These are phyloP conservation scores for Didymella pinodella DNA, from an alignment of 2,329 filamentous ascomycete genomes.

Conservation along the genomic window DNA sequence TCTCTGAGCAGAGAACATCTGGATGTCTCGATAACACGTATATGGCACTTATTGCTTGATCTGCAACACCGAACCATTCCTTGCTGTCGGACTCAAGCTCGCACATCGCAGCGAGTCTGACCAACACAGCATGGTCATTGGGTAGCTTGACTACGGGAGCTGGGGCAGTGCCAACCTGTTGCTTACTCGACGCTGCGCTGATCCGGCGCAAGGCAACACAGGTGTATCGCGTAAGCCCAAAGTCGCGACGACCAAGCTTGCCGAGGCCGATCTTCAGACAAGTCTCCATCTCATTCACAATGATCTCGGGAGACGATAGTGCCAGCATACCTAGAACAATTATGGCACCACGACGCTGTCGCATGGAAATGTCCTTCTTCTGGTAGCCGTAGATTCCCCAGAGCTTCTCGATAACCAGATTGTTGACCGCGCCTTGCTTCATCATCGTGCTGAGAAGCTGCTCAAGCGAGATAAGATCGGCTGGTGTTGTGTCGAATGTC, in stretches of 20 bases:
- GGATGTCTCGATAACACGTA: constrained; percentile 94
- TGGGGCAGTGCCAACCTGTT: constrained; percentile 66
- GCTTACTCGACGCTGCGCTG: constrained; percentile 74
- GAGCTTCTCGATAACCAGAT: constrained; percentile 85
- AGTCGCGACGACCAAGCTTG: constrained; percentile 77
- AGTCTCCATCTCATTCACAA: constrained; percentile 92
- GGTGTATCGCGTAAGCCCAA: constrained; percentile 91
- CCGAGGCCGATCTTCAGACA: constrained; percentile 92
- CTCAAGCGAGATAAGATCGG: constrained; percentile 93
- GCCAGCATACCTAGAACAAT: constrained; percentile 98
- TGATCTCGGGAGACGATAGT: constrained; percentile 88
- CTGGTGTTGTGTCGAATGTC: constrained; percentile 93
- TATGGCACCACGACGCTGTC: constrained; percentile 89
- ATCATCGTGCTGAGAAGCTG: constrained; percentile 97
- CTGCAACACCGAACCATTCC: constrained; percentile 92
- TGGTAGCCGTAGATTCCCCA: constrained; percentile 98
- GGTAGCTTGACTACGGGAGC: constrained; percentile 74
- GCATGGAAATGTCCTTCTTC: constrained; percentile 85
- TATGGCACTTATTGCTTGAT: constrained; percentile 95
- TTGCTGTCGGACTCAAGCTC: constrained; percentile 89
- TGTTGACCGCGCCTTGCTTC: constrained; percentile 86
- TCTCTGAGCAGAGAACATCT: constrained; percentile 89
- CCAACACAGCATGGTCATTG: constrained; percentile 89
- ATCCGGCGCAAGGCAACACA: constrained; percentile 92
- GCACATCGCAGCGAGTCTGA: constrained; percentile 80